Base-by-base conservation (phyloP, 345 rosid species). In the Gossypium mustelinum region DNA sequence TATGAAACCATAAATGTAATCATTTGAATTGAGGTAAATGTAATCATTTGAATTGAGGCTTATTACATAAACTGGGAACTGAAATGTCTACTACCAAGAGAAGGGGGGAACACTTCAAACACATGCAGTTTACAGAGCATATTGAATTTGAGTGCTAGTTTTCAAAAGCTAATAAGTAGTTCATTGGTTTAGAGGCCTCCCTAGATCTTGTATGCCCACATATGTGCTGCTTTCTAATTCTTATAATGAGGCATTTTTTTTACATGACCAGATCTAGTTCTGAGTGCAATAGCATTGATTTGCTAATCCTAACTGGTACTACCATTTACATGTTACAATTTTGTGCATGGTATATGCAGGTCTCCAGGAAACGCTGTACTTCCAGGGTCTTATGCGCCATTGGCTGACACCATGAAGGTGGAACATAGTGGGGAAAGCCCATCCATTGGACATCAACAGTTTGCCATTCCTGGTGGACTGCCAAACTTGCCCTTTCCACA, bases 351-450 rank as follows among this genome's bases (percentile, higher is more conserved):
- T 80, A n/a, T 57, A 25, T 82, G 81, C 72, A 92, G 97, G 92
- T 83, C 91, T 78, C 86, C 89, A 47, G 90, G 94, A 67, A 79
- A 83, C 79, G 84, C 87, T 18, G 64, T 81, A 70, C 79, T 76
- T 73, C 79, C 90, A 72, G 81, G 81, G 63, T 76, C 71, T 44
- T 76, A 54, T 58, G 72, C 76, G 10, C 76, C 81, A 70, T 68
- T 47, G 44, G 81, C 78, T 20, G 83, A 77, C 52, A 60, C 79
- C 47, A 63, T 79, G 18, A 71, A 52, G 50, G 56, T 71, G 27
- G 87, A 76, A 52, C 73, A 78, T 48, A 66, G 73, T 68, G 88
- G 69, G 67, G 81, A 81, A 55, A 82, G 47, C 48, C 75, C 81
- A 70, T 75, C 57, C 29, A 5, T 10, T 50, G 82, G 82, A 68